Conservation (phyloP, 2,329 filamentous ascomycete genomes). For the Fusarium buxicola region DNA sequence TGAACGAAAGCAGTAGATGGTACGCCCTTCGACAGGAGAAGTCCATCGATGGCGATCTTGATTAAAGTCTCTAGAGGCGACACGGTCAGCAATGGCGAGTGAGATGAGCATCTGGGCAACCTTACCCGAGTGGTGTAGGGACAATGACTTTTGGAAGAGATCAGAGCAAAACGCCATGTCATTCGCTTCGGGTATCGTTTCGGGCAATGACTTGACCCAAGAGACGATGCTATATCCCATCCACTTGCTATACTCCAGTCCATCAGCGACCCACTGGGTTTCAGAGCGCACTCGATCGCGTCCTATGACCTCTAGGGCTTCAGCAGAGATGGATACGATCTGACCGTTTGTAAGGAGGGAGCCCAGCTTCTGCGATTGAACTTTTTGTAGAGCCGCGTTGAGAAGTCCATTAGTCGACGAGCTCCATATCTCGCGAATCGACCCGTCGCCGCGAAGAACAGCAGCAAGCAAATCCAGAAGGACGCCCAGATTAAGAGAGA, state of each 20-base stretch:
- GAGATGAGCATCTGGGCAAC: not conserved
- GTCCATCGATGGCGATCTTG: conserved; percentile 49
- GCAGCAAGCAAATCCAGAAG: conserved; percentile 58
- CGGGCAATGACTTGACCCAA: conserved; percentile 53
- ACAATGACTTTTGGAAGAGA: conserved; percentile 70
- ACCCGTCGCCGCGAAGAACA: conserved; percentile 54
- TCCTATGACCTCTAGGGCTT: conserved; percentile 65
- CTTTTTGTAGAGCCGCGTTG: conserved; percentile 45
- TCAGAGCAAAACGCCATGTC: conserved; percentile 58
- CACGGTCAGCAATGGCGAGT: conserved; percentile 4
- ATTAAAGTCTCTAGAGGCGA: conserved; percentile 55
- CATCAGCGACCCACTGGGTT: conserved; percentile 71
- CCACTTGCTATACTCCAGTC: conserved; percentile 76
- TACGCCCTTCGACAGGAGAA: conserved; percentile 51
- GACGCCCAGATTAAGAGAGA: conserved; percentile 57
- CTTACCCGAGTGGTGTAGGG: conserved; percentile 78
- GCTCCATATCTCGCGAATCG: conserved; percentile 55
- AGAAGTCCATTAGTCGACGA: conserved; percentile 43
- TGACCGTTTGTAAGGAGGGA: conserved; percentile 62
- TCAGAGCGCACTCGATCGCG: conserved; percentile 44
- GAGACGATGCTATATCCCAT: conserved; percentile 71
- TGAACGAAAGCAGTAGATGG: conserved; percentile 44
- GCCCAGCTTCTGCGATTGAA: conserved; percentile 53
- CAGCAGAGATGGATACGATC: conserved; percentile 63
- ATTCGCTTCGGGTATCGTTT: conserved; percentile 49